Conservation (phyloP, 2,329 filamentous ascomycete species). For the Scedosporium aurantiacum region DNA sequence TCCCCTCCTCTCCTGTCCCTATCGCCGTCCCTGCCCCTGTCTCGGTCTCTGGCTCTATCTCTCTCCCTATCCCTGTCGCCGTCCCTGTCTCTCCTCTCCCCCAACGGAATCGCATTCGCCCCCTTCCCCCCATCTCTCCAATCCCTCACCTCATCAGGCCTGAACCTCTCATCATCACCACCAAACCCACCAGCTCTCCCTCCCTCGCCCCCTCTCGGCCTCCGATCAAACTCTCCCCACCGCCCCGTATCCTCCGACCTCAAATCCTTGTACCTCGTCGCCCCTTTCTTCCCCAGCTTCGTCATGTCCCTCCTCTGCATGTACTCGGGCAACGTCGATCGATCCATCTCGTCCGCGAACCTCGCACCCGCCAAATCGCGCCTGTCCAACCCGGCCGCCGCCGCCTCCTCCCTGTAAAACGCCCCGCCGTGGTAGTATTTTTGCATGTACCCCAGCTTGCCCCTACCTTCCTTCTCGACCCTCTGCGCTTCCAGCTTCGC, state of each 20-base stretch:
- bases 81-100: conserved; percentile 40
- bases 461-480: conserved; percentile 65
- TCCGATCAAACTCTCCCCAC: conserved; percentile 57
- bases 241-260: conserved; percentile 80
- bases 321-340: conserved; percentile 76
- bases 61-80: conserved; percentile 29
- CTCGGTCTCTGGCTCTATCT: conserved; percentile 18
- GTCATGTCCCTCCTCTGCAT: conserved; percentile 91
- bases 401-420: conserved; percentile 78
- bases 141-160: conserved; percentile 47
- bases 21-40: conserved; percentile 21
- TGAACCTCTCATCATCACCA: conserved; percentile 52
- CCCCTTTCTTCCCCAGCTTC: conserved; percentile 82
- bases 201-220: conserved; percentile 25
- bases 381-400: conserved; percentile 62
- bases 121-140: conserved; percentile 39
- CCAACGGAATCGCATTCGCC: conserved; percentile 61
- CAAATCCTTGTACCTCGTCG: conserved; percentile 82
- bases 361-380: conserved; percentile 77
- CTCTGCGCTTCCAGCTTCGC: conserved; percentile 48
- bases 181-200: conserved; percentile 17
- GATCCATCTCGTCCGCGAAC: conserved; percentile 78
- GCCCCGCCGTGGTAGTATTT: conserved; percentile 96
- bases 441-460: conserved; percentile 83
- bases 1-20: conserved; percentile 20